Conservation (phyloP, 2,329 filamentous ascomycete genomes). For the Colletotrichum endophyticum region DNA sequence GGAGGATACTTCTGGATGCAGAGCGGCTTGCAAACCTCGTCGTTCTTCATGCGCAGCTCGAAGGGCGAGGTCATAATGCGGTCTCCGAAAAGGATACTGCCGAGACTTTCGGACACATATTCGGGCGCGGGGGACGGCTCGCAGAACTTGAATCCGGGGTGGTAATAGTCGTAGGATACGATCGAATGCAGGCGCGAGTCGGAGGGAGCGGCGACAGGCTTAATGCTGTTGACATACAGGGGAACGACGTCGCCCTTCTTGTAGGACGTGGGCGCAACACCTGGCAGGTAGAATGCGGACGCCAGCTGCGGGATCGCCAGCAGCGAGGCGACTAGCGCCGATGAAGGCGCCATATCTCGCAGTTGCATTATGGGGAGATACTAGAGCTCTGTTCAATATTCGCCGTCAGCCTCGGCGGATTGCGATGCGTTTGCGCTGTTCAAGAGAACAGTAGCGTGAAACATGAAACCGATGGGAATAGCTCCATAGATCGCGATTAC, state of each 20-base stretch:
- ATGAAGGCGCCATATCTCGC: slow-evolving; percentile 48
- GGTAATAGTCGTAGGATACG: slow-evolving; percentile 96
- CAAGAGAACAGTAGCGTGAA: not conserved
- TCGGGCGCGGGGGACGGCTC: slow-evolving; percentile 76
- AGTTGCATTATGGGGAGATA: slow-evolving; percentile 45
- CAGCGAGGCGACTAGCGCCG: slow-evolving; percentile 55
- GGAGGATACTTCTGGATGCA: slow-evolving; percentile 72
- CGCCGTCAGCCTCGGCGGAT: not conserved
- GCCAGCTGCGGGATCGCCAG: slow-evolving; percentile 58
- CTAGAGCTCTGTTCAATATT: not conserved
- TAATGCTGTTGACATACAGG: slow-evolving; percentile 91
- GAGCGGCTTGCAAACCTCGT: slow-evolving; percentile 85
- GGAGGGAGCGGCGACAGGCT: slow-evolving; percentile 76
- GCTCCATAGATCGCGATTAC: slow-evolving; percentile 12
- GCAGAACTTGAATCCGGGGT: slow-evolving; percentile 87
- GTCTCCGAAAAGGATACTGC: slow-evolving; percentile 96
- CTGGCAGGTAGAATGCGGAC: slow-evolving; percentile 92
- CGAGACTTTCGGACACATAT: slow-evolving; percentile 85
- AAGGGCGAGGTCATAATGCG: slow-evolving; percentile 97
- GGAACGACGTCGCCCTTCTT: slow-evolving; percentile 79
- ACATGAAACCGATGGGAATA: slow-evolving; percentile 15
- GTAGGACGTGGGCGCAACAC: slow-evolving; percentile 94
- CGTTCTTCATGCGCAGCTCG: slow-evolving; percentile 82
- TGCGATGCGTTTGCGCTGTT: not conserved
- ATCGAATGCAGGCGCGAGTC: slow-evolving; percentile 90